Evolutionary conservation across 169 alveolate species (phyloP), one percentile per base, ranked within the genome.

Genomic region (Eimeria praecox): DNA sequence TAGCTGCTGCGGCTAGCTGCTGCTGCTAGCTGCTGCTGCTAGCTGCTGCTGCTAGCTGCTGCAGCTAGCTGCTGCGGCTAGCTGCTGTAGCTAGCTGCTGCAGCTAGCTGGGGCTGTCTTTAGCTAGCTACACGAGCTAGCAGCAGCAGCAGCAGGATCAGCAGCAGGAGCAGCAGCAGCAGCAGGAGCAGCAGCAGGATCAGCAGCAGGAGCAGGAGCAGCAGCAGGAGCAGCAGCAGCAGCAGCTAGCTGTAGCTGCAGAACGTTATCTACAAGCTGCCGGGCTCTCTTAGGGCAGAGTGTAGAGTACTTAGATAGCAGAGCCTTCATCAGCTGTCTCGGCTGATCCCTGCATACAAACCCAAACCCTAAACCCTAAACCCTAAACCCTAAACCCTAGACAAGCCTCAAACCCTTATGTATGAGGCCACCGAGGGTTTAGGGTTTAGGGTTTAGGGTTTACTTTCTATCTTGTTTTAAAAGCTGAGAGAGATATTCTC

Each of bases 331-430:
- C 18, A 78, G 89, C 0, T 59, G 22, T 38, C 89, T 64, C 12
- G 89, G 89, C n/a, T 38, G 89, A 33, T 78, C 9, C 89, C 89
- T 78, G 89, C 89, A 24, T 64, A 64, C 66, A 78, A 42, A 78
- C 89, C 89, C 85, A 73, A 73, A 38, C 83, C 75, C 75, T 62
- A 62, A 73, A 38, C 52, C 52, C 54, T 73, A 73, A 73, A 73
- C 52, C 85, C 52, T 73, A 73, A 22, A n/a, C 12, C 44, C 85
- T 33, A 16, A 73, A n/a, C 85, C 33, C 49, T 40, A 0, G 27
- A 27, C 85, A 6, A n/a, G 30, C 40, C n/a, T 18, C 85, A 40
- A n/a, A n/a, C n/a, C n/a, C n/a, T n/a, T n/a, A n/a, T n/a, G n/a
- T n/a, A n/a, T n/a, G n/a, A n/a, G n/a, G n/a, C n/a, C n/a, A n/a